phyloP scores from a whole-genome alignment of 2,329 filamentous ascomycete species.

The Pseudocercospora fuligena region DNA sequence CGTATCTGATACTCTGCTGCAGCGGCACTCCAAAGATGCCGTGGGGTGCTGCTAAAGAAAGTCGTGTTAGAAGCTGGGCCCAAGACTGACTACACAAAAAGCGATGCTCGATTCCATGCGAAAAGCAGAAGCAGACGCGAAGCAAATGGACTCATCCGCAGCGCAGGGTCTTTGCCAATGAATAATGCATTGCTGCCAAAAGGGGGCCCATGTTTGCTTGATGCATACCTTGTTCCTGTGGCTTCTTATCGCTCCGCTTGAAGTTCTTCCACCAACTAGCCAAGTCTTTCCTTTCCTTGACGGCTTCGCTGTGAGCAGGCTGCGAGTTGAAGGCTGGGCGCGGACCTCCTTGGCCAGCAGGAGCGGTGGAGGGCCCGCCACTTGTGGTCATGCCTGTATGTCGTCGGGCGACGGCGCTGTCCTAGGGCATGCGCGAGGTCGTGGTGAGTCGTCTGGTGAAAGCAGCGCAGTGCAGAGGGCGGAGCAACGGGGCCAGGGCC shows the following conservation, averaged over 20 bases:
- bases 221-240: constrained; percentile 65
- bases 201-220: constrained; percentile 13
- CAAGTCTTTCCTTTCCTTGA: constrained; percentile 83
- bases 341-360: constrained; percentile 50
- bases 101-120: background rate
- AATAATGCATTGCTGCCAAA: background rate
- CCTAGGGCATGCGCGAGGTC: constrained; percentile 33
- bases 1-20: constrained; percentile 92
- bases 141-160: background rate
- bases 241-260: constrained; percentile 69
- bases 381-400: constrained; percentile 46
- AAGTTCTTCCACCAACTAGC: constrained; percentile 98
- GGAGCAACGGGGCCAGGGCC: constrained; percentile 4
- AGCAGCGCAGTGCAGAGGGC: background rate
- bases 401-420: constrained; percentile 25
- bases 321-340: constrained; percentile 42
- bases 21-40: constrained; percentile 96
- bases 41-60: constrained; percentile 50
- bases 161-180: background rate
- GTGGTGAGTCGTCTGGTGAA: background rate
- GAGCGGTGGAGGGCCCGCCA: constrained; percentile 46
- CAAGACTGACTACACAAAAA: background rate
- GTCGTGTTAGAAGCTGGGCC: constrained; percentile 19
- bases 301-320: constrained; percentile 64
- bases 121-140: background rate